These are phyloP conservation scores for Botrytis tulipae DNA, from an alignment of 2,329 filamentous ascomycete genomes.

Conservation along the genomic window DNA sequence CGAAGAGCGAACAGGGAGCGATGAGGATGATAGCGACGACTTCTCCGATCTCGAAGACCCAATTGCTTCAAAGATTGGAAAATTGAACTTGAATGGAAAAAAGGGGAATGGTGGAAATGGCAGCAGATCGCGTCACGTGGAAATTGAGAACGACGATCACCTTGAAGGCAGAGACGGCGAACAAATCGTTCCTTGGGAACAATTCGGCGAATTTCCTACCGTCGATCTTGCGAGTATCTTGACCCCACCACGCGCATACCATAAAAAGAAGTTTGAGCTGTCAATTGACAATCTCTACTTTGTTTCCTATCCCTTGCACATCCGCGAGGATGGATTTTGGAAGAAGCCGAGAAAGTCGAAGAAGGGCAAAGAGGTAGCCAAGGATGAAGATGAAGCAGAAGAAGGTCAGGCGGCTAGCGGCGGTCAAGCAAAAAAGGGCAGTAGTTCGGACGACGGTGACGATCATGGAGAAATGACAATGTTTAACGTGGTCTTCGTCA, in stretches of 20 bases:
- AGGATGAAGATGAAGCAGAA: constrained; percentile 24
- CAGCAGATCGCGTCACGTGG: constrained; percentile 30
- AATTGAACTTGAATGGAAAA: constrained; percentile 25
- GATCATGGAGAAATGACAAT: constrained; percentile 67
- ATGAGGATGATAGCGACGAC: constrained; percentile 39
- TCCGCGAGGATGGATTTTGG: constrained; percentile 76
- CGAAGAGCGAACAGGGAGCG: constrained; percentile 22
- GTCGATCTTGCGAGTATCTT: constrained; percentile 77
- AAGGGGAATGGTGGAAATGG: background rate
- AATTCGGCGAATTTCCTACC: constrained; percentile 70
- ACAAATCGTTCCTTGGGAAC: constrained; percentile 66
- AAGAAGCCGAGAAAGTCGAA: constrained; percentile 52
- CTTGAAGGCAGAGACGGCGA: constrained; percentile 54
- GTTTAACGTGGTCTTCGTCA: constrained; percentile 95
- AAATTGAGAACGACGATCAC: constrained; percentile 41
- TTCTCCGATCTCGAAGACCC: constrained; percentile 50
- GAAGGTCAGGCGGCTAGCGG: constrained; percentile 20
- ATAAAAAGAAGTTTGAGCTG: constrained; percentile 80
- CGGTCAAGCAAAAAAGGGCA: constrained; percentile 32
- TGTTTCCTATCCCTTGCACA: constrained; percentile 80
- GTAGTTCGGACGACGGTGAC: constrained; percentile 29
- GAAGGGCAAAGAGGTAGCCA: constrained; percentile 36
- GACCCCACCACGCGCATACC: constrained; percentile 71
- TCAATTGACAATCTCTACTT: constrained; percentile 77
- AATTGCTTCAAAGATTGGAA: constrained; percentile 24